These are phyloP conservation scores for Artemisia tridentata DNA, from an alignment of 129 eudicot species.

Conservation along the genomic window DNA sequence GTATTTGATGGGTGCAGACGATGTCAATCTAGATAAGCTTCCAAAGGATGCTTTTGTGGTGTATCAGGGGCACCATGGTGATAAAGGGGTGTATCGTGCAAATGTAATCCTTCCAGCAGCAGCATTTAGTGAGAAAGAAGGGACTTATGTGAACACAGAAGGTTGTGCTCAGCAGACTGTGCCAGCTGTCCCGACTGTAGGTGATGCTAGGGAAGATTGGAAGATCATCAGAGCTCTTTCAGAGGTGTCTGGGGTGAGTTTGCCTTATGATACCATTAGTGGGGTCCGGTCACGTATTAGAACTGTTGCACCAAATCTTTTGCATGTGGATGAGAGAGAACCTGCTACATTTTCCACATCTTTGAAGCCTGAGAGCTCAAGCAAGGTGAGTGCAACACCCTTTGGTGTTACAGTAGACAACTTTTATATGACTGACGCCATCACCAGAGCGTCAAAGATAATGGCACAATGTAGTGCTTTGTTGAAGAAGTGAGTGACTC, in stretches of 20 bases:
- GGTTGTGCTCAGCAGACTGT: constrained; percentile 75
- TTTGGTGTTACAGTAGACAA: constrained; percentile 70
- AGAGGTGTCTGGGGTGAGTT: constrained; percentile 62
- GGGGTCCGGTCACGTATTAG: constrained; percentile 58
- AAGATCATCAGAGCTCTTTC: constrained; percentile 86
- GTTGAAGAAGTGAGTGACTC: constrained; percentile 50
- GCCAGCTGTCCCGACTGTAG: constrained; percentile 96
- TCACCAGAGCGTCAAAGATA: constrained; percentile 91
- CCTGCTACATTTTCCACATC: constrained; percentile 58
- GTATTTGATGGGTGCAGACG: constrained; percentile 97
- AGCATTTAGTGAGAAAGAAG: constrained; percentile 89
- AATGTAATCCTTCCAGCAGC: constrained; percentile 89
- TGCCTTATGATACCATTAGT: constrained; percentile 62
- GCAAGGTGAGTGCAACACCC: constrained; percentile 48
- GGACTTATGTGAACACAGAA: constrained; percentile 89
- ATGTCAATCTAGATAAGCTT: constrained; percentile 61
- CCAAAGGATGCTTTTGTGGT: constrained; percentile 92
- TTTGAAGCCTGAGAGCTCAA: constrained; percentile 54
- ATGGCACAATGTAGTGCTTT: constrained; percentile 96
- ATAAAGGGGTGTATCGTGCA: constrained; percentile 81
- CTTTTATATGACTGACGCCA: constrained; percentile 92
- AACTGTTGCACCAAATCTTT: constrained; percentile 84
- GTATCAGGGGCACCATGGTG: constrained; percentile 98
- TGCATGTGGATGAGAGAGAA: constrained; percentile 76
- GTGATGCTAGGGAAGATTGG: constrained; percentile 97